Evolutionary conservation across 2,329 filamentous ascomycete genomes (phyloP).

Genomic region (Fonsecaea pedrosoi): DNA sequence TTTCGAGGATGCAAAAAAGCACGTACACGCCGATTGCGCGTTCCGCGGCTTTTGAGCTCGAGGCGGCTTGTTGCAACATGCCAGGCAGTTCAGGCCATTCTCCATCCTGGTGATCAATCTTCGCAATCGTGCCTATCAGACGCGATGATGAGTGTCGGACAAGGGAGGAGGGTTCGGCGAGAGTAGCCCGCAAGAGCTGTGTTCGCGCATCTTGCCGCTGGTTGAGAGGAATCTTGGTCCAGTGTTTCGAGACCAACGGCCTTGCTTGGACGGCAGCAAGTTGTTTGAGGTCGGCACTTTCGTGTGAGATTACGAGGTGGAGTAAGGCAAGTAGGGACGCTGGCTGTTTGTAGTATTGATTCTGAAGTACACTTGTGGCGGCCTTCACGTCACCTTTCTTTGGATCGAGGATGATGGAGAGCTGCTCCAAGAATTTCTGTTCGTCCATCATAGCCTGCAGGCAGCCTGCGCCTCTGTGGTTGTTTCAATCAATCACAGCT

Average conservation of each 20-base stretch:
- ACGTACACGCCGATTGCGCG: conserved; percentile 93
- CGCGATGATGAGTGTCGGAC: conserved; percentile 87
- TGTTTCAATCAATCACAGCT: not conserved
- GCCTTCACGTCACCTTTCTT: conserved; percentile 89
- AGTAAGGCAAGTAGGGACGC: conserved; percentile 84
- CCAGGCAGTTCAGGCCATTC: conserved; percentile 84
- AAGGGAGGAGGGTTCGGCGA: conserved; percentile 77
- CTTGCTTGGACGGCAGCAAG: conserved; percentile 89
- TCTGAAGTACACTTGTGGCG: conserved; percentile 87
- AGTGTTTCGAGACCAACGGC: conserved; percentile 83
- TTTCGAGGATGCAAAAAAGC: conserved; percentile 88
- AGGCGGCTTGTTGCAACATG: conserved; percentile 78
- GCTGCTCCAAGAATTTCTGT: conserved; percentile 82
- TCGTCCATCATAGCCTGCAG: conserved; percentile 68
- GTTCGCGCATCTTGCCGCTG: conserved; percentile 83
- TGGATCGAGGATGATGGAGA: conserved; percentile 80
- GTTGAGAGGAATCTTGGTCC: conserved; percentile 73
- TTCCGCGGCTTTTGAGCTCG: conserved; percentile 74
- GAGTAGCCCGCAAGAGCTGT: conserved; percentile 80
- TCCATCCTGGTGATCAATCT: conserved; percentile 83
- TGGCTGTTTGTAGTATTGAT: conserved; percentile 88
- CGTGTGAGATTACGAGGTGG: conserved; percentile 83
- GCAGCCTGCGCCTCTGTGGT: conserved; percentile 8
- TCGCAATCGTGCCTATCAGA: conserved; percentile 84
- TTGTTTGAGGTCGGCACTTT: conserved; percentile 76